These are phyloP conservation scores for Tremella mesenterica DNA, from an alignment of 768 basidiomycete species.

Conservation along the genomic window DNA sequence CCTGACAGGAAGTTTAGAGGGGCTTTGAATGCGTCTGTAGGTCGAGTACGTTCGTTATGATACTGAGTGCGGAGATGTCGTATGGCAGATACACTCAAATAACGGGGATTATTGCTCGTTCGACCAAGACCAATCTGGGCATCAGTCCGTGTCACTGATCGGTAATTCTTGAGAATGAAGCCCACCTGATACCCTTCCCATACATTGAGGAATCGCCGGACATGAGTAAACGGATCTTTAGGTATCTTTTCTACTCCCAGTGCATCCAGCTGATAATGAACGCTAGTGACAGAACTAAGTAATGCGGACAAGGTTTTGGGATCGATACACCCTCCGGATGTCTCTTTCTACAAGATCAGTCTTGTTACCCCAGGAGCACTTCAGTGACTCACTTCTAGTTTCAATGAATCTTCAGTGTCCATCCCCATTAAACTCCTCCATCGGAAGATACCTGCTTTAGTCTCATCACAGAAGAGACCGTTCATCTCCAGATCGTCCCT, in stretches of 20 bases:
- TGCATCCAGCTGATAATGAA: slow-evolving; percentile 29
- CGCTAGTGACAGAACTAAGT: slow-evolving; percentile 31
- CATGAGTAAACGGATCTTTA: slow-evolving; percentile 30
- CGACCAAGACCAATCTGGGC: neutral
- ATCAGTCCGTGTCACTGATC: neutral
- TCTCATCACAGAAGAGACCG: slow-evolving; percentile 39
- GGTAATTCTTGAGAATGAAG: neutral
- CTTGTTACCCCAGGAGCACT: neutral
- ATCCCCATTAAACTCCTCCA: slow-evolving; percentile 37
- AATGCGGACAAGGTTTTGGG: slow-evolving; percentile 30
- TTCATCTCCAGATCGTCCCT: slow-evolving; percentile 16
- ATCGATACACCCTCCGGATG: slow-evolving; percentile 38
- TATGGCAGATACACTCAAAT: slow-evolving; percentile 17
- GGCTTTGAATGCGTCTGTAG: slow-evolving; percentile 23
- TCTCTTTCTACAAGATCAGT: slow-evolving; percentile 27
- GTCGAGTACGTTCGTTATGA: slow-evolving; percentile 18
- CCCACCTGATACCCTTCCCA: slow-evolving; percentile 29
- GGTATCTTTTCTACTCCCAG: slow-evolving; percentile 31
- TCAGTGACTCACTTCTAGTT: slow-evolving; percentile 25
- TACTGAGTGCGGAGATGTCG: slow-evolving; percentile 14
- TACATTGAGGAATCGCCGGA: slow-evolving; percentile 19
- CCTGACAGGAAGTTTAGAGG: slow-evolving; percentile 24
- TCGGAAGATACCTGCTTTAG: slow-evolving; percentile 26
- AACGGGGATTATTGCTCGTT: neutral
- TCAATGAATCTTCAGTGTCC: slow-evolving; percentile 34